phyloP scores from a whole-genome alignment of 257 asterid genomes.

The Linderniella brevidens region DNA sequence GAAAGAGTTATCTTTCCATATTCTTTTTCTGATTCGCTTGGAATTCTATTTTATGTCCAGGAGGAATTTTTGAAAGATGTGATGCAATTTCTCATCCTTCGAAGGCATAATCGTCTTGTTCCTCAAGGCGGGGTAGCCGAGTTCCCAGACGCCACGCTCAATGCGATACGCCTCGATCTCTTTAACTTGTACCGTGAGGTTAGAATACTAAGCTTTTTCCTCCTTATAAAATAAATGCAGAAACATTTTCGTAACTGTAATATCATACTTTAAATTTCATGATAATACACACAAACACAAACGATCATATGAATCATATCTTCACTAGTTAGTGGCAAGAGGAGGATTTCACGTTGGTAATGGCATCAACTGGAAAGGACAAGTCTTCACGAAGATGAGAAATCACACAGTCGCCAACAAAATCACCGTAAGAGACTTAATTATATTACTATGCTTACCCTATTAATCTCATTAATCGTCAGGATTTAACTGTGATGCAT shows the following conservation, averaged over 20 bases:
- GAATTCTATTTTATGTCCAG: no score
- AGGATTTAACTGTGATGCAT: no score
- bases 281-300: no score
- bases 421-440: slow-evolving; percentile 99
- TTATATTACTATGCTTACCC: no score
- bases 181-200: slow-evolving; percentile 98
- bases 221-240: no score
- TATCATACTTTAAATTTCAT: no score
- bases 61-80: slow-evolving; percentile 94
- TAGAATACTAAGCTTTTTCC: no score
- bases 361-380: slow-evolving; percentile 99
- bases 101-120: slow-evolving; percentile 93
- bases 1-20: no score
- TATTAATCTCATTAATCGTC: no score
- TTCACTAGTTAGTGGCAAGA: slow-evolving; percentile 75
- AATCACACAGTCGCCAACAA: slow-evolving; percentile 90
- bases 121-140: slow-evolving; percentile 97
- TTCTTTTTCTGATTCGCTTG: slow-evolving; percentile 4
- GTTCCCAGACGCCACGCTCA: slow-evolving; percentile 96
- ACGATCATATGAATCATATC: no score
- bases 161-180: slow-evolving; percentile 95
- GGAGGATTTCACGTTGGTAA: slow-evolving; percentile 98
- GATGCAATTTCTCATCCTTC: slow-evolving; percentile 87
- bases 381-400: slow-evolving; percentile 97
- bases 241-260: neutral